A percentile compares a stretch with the other conserved stretches of the same genome.
phyloP scores from a whole-genome alignment of 768 basidiomycete species.

The Lentinula aciculospora region DNA sequence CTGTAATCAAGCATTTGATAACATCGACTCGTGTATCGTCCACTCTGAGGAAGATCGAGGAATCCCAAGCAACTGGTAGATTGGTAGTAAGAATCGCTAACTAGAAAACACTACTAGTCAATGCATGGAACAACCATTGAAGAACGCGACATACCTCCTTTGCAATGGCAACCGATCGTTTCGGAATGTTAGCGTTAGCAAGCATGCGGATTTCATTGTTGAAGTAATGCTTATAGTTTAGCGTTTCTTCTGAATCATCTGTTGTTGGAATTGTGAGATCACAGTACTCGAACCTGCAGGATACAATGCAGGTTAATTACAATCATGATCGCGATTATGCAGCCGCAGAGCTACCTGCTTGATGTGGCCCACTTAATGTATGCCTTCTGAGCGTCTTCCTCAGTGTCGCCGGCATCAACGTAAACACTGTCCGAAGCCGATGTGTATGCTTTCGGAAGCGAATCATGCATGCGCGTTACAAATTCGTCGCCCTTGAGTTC shows the following conservation, averaged over 20 bases:
- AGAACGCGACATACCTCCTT: slow-evolving; percentile 60
- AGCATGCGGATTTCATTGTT: slow-evolving; percentile 82
- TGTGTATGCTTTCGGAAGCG: slow-evolving; percentile 67
- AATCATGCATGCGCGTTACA: slow-evolving; percentile 68
- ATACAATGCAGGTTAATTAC: background rate
- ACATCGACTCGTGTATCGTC: slow-evolving; percentile 91
- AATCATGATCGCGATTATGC: background rate
- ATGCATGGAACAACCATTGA: background rate
- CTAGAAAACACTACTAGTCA: slow-evolving; percentile 31
- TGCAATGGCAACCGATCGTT: slow-evolving; percentile 88
- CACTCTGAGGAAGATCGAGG: slow-evolving; percentile 86
- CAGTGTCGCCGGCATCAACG: slow-evolving; percentile 51
- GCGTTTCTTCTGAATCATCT: slow-evolving; percentile 44
- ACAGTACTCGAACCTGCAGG: slow-evolving; percentile 84
- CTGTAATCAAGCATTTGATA: slow-evolving; percentile 88
- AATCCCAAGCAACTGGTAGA: slow-evolving; percentile 92
- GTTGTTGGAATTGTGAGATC: slow-evolving; percentile 58
- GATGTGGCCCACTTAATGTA: slow-evolving; percentile 84
- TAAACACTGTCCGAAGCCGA: slow-evolving; percentile 32
- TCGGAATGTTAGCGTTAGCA: slow-evolving; percentile 81
- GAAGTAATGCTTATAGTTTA: slow-evolving; percentile 79
- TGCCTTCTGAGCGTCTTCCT: slow-evolving; percentile 59
- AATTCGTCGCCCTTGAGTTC: slow-evolving; percentile 90
- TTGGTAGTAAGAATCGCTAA: slow-evolving; percentile 92
- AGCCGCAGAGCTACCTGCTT: slow-evolving; percentile 6